Evolutionary conservation across 148 eudicot species (phyloP), one percentile per base, ranked within the genome.

Genomic region (Linanthus parryae): DNA sequence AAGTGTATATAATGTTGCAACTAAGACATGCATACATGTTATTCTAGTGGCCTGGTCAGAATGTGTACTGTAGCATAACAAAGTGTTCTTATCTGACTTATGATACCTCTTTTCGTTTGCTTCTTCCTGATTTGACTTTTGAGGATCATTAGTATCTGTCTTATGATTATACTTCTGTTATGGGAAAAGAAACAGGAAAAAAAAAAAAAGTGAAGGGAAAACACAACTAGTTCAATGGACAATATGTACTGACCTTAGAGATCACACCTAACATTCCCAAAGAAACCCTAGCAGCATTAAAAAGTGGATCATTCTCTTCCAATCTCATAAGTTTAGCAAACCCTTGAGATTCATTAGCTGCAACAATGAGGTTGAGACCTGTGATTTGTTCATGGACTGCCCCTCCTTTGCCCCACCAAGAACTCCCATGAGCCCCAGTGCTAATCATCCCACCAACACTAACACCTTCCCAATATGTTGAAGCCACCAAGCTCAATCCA

Each of bases 401-500:
- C 0, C 95, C 90, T 1, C 95, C 90, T 11, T 59, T 62, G 5
- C 90, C 86, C 86, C 84, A 70, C 95, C 90, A 82, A 33, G 95
- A 86, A 68, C 95, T 86, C 17, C 95, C 95, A 34, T 82, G 89
- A 0, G 86, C 72, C 14, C 86, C 95, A 0, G 82, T 79, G 57
- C 80, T 69, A 3, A 82, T 63, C 9, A 73, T 7, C 21, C 95
- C 95, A 0, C 69, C 90, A 5, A 79, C 64, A 19, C 69, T 82
- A 17, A 79, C 86, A 19, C 95, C 95, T 57, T 85, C 90, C 90
- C 90, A 85, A 10, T 85, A 85, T 11, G 95, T 81, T 2, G 84
- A 56, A 15, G 90, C 74, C 54, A 62, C 80, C 49, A 86, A 42
- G 57, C 95, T 86, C 62, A 86, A 12, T 51, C 80, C 84, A 18